A percentile compares a stretch with the other conserved stretches of the same genome.
These are phyloP conservation scores for Deakozyma indianensis DNA, from an alignment of 805 yeast genomes.

Conservation along the genomic window DNA sequence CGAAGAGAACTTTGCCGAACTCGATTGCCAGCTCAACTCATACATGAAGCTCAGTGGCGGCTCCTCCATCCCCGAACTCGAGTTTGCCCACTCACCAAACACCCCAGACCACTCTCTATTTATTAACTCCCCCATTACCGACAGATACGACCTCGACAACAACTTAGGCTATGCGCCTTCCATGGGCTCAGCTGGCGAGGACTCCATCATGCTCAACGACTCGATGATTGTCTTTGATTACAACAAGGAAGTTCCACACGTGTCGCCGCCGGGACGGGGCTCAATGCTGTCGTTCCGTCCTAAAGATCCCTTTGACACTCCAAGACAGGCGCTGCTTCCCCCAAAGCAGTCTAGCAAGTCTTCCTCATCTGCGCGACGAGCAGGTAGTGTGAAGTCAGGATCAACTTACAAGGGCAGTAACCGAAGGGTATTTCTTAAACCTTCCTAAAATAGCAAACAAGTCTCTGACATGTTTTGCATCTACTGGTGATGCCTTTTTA, in stretches of 20 bases:
- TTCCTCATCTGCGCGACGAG: no score
- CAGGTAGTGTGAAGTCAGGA: no score
- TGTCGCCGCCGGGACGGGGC: neutral
- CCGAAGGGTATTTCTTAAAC: neutral
- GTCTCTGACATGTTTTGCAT: no score
- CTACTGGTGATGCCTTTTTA: no score
- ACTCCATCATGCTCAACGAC: neutral
- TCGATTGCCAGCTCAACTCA: slow-evolving; percentile 1
- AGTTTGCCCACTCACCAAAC: neutral
- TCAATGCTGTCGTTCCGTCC: slow-evolving; percentile 1
- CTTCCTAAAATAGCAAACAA: neutral
- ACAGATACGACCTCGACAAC: neutral
- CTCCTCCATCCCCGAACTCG: neutral
- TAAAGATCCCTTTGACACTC: neutral
- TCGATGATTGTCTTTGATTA: neutral
- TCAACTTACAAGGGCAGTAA: neutral
- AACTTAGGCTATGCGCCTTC: neutral
- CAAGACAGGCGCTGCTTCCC: neutral
- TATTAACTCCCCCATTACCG: neutral
- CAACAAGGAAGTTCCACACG: neutral
- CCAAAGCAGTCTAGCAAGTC: no score
- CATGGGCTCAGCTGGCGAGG: neutral
- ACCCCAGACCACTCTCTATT: neutral
- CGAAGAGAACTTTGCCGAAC: neutral
- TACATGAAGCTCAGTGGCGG: slow-evolving; percentile 1